Conservation (phyloP, 352 stramenopile genomes). For the Pythium inflatum region DNA sequence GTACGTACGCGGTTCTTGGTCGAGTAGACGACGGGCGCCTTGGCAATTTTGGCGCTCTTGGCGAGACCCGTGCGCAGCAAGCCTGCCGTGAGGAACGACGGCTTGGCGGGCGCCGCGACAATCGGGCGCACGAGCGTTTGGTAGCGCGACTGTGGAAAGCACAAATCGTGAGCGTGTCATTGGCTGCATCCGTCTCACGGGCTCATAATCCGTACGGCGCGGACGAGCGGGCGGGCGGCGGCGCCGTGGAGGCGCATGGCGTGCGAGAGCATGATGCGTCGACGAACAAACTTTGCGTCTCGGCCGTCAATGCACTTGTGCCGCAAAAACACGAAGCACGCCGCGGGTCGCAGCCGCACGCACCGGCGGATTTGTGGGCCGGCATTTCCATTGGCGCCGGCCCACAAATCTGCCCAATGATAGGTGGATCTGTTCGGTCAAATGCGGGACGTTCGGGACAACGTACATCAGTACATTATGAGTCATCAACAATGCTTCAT, state of each 20-base stretch:
- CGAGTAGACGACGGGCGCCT: constrained; percentile 63
- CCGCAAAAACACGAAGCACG: constrained; percentile 47
- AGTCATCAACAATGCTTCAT: too few relatives aligned
- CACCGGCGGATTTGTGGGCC: too few relatives aligned
- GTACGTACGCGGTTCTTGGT: constrained; percentile 65
- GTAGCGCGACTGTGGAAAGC: constrained; percentile 44
- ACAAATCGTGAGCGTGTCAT: not conserved
- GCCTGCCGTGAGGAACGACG: constrained; percentile 31
- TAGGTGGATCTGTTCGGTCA: too few relatives aligned
- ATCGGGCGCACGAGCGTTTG: constrained; percentile 63
- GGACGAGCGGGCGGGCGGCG: constrained; percentile 1
- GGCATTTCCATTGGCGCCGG: too few relatives aligned
- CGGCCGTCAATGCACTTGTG: constrained; percentile 33
- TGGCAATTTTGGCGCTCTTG: constrained; percentile 32
- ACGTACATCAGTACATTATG: too few relatives aligned
- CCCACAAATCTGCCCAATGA: too few relatives aligned
- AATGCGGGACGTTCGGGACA: constrained; percentile 9
- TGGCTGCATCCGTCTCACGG: not conserved
- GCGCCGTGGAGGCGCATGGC: constrained; percentile 24
- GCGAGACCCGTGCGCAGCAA: constrained; percentile 43
- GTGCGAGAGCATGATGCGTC: constrained; percentile 59
- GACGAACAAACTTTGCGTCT: too few relatives aligned
- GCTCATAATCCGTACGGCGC: constrained; percentile 1
- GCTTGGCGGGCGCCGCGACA: constrained; percentile 33
- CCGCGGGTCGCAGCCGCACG: not conserved